These are phyloP conservation scores for Lagenidium giganteum DNA, from an alignment of 352 stramenopile genomes.

Conservation along the genomic window DNA sequence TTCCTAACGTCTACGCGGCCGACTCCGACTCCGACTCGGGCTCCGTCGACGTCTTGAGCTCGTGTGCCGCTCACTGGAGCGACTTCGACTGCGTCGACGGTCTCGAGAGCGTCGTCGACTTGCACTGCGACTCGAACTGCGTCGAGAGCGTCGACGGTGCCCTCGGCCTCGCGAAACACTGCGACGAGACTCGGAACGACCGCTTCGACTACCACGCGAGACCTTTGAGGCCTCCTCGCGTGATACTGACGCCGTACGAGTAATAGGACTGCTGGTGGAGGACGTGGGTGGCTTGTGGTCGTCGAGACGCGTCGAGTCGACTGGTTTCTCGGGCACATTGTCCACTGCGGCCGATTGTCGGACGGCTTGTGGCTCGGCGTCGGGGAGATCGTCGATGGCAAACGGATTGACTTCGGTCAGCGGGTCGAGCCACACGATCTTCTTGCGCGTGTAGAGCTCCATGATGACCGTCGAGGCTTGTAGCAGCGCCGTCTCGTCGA, in stretches of 20 bases:
- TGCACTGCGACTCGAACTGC: constrained; percentile 4
- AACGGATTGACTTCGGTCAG: constrained; percentile 71
- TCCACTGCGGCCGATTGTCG: background rate
- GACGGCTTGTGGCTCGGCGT: constrained; percentile 5
- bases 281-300: too few species aligned
- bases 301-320: constrained; percentile 1
- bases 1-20: constrained; percentile 12
- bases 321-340: background rate
- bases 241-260: background rate
- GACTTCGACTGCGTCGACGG: constrained; percentile 14
- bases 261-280: background rate
- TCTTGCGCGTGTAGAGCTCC: constrained; percentile 50
- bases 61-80: constrained; percentile 1
- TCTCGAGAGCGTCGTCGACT: background rate
- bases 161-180: background rate
- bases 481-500: constrained; percentile 44
- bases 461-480: constrained; percentile 48
- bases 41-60: constrained; percentile 5
- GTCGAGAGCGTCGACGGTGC: background rate
- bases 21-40: constrained; percentile 6
- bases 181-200: background rate
- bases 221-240: background rate
- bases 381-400: constrained; percentile 35
- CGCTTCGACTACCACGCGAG: constrained; percentile 3
- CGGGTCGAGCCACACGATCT: constrained; percentile 63